phyloP scores from a whole-genome alignment of 257 asterid genomes.

The Mitragyna speciosa region DNA sequence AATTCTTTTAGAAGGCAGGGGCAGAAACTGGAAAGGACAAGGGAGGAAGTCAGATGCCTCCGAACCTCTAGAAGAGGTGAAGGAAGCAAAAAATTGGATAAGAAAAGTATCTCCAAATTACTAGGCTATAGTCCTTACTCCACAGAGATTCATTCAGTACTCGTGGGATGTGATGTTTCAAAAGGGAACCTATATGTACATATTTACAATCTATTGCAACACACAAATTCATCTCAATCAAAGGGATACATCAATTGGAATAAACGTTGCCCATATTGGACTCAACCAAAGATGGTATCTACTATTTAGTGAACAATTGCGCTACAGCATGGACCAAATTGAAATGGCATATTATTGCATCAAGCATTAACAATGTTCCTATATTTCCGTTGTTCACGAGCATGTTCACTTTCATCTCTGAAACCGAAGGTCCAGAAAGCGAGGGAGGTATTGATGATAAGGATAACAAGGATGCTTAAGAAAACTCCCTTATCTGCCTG shows the following conservation, averaged over 20 bases:
- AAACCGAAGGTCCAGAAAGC: conserved; percentile 18
- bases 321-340: background rate
- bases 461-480: conserved; percentile 1
- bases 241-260: background rate
- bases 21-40: too few relatives aligned
- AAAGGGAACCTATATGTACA: background rate
- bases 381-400: background rate
- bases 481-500: conserved; percentile 14
- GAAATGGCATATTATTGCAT: background rate
- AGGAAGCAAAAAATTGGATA: too few relatives aligned
- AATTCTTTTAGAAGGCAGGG: background rate
- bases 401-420: background rate
- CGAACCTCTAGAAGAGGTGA: background rate
- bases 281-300: background rate
- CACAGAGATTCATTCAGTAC: too few relatives aligned
- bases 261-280: background rate
- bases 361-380: conserved; percentile 6
- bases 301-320: background rate
- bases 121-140: too few relatives aligned
- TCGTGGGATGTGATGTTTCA: background rate
- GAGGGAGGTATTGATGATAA: conserved; percentile 19
- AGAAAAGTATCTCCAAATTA: background rate
- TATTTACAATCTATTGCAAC: background rate
- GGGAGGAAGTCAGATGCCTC: too few relatives aligned
- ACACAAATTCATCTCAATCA: background rate